These are phyloP conservation scores for Neurospora hispaniola DNA, from an alignment of 495 filamentous ascomycete genomes.

Conservation along the genomic window DNA sequence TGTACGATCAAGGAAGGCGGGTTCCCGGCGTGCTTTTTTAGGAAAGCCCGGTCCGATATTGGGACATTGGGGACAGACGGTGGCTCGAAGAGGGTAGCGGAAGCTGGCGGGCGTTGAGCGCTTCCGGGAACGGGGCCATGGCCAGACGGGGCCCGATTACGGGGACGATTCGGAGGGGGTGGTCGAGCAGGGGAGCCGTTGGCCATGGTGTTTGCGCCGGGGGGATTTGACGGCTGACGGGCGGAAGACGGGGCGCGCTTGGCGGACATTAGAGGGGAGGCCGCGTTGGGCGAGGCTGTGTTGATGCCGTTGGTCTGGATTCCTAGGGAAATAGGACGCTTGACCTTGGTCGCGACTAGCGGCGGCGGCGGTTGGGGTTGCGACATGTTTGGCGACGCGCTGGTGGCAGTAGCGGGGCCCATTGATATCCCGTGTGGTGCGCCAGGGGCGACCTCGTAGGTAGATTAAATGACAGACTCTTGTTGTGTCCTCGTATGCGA, in stretches of 20 bases:
- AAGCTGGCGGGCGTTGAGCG: not conserved
- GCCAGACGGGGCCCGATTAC: slow-evolving; percentile 41
- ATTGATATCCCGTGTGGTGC: not conserved
- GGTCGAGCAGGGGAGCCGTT: slow-evolving; percentile 22
- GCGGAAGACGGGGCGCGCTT: slow-evolving; percentile 44
- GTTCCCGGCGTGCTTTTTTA: slow-evolving; percentile 66
- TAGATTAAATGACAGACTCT: not conserved
- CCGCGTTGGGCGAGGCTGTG: slow-evolving; percentile 49
- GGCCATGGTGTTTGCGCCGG: slow-evolving; percentile 32
- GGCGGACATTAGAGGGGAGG: slow-evolving; percentile 54
- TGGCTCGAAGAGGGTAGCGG: not conserved
- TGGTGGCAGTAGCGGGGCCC: slow-evolving; percentile 6
- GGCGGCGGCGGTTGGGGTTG: slow-evolving; percentile 30
- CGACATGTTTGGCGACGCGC: slow-evolving; percentile 23
- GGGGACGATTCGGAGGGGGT: slow-evolving; percentile 32
- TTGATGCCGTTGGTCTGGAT: slow-evolving; percentile 55
- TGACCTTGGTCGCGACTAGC: slow-evolving; percentile 54
- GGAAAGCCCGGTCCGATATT: slow-evolving; percentile 61
- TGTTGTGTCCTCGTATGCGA: not conserved
- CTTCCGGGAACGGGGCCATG: slow-evolving; percentile 25
- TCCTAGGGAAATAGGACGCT: slow-evolving; percentile 60
- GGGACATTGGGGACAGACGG: slow-evolving; percentile 23
- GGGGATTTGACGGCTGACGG: slow-evolving; percentile 29
- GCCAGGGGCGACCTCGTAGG: not conserved
- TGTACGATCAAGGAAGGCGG: slow-evolving; percentile 80